Base-by-base conservation (phyloP, 371 early-diverging fungal genomes). In the Lichtheimia ramosa region DNA sequence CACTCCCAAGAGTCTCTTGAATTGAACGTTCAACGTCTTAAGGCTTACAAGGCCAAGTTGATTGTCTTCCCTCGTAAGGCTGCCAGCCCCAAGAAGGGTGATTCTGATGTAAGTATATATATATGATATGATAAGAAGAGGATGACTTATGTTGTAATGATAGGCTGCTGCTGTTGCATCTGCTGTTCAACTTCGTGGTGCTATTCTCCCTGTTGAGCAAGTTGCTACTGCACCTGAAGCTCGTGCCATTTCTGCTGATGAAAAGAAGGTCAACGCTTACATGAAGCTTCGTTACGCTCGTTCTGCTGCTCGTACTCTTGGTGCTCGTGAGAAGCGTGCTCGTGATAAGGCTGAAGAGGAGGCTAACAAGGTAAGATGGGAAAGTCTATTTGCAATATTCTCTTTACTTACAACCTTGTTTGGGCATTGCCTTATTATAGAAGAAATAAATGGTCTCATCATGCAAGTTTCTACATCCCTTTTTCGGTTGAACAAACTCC, bases 1-100 rank as follows among this genome's bases (percentile, higher is more conserved):
- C 86, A 90, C 71, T 96, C 95, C 67, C 93, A 90, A 70, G 99
- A 99, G 84, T 90, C 95, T 34, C 89, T 99, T 53, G 82, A 92
- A 68, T 78, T 91, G 66, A 99, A 99, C 83, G 97, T 94, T 63
- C 89, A 92, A 83, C 95, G 99, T 77, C 88, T 99, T 68, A 92
- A 95, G 89, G 94, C 89, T 68, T 99, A 99, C 93, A 85, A 91
- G 88, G 78, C 90, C 69, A 91, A 91, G 82, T 79, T 97, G 40
- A 89, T 97, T 41, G 73, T 75, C 64, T 75, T 79, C 79, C 75
- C 75, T 54, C 88, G 86, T 82, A 95, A 92, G 86, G 83, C 88
- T 70, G 85, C 84, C 77, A 90, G 89, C 86, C 81, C 89, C 82
- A 93, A 92, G 87, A 88, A 84, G 67, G 84, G 88, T 77, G 89